Percentiles rank a stretch among this genome's conserved stretches.
Evolutionary conservation across 108 stramenopile species (phyloP).

Genomic region (Heterococcus sp.): DNA sequence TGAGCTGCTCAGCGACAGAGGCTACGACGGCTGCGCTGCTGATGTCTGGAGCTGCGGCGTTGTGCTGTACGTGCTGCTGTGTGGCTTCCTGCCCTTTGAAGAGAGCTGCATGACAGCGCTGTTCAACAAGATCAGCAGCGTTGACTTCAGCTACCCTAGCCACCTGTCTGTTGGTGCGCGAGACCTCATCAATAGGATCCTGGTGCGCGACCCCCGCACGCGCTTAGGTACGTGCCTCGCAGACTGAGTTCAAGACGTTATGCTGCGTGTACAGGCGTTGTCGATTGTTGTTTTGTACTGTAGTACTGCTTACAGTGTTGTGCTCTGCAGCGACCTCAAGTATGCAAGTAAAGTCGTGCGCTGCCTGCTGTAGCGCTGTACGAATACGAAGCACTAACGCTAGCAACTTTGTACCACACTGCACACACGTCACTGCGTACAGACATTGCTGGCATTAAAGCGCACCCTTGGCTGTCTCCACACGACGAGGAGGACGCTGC

Average conservation of each 20-base stretch:
- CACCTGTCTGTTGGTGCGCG: conserved; percentile 60
- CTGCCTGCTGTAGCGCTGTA: too few relatives aligned
- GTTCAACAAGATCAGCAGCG: conserved; percentile 70
- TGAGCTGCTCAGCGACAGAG: conserved; percentile 63
- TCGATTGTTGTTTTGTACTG: not conserved
- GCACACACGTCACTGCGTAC: too few relatives aligned
- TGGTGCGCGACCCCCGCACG: conserved; percentile 66
- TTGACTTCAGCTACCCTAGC: conserved; percentile 65
- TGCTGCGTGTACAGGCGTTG: too few relatives aligned
- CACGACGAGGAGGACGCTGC: not conserved
- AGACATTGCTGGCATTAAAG: not conserved
- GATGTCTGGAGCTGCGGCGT: conserved; percentile 73
- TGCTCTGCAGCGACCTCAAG: too few relatives aligned
- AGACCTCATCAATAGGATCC: conserved; percentile 65
- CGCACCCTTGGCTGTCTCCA: not conserved
- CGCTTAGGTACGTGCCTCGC: conserved; percentile 29
- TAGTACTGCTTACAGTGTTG: not conserved
- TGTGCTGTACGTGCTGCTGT: conserved; percentile 73
- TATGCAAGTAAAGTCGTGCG: too few relatives aligned
- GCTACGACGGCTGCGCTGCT: conserved; percentile 73
- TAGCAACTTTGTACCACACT: too few relatives aligned
- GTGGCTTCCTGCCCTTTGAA: conserved; percentile 77
- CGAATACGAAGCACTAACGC: too few relatives aligned
- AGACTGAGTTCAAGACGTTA: too few relatives aligned
- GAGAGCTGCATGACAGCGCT: conserved; percentile 65